phyloP scores from a whole-genome alignment of 352 stramenopile species.

The Phytophthora nicotianae region DNA sequence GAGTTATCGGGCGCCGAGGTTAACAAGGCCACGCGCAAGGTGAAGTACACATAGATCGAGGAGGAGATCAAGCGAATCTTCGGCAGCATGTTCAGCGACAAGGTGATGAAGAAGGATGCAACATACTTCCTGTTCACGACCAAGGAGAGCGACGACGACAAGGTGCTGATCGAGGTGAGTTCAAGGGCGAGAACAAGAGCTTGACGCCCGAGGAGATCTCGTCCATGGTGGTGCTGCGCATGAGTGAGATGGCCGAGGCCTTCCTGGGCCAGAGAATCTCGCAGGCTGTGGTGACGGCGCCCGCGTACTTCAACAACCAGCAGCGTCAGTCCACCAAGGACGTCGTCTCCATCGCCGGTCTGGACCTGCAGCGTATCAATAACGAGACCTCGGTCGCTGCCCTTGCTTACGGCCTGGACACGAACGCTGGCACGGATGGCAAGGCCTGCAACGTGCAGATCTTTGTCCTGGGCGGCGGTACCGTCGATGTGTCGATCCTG shows the following conservation, averaged over 20 bases:
- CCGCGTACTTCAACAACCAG: conserved; percentile 80
- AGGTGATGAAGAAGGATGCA: conserved; percentile 87
- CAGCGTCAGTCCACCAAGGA: conserved; percentile 80
- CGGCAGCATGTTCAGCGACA: conserved; percentile 93
- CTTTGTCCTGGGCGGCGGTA: conserved; percentile 96
- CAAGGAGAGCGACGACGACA: conserved; percentile 74
- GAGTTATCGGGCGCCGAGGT: conserved; percentile 86
- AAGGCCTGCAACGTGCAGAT: conserved; percentile 96
- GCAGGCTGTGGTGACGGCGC: conserved; percentile 73
- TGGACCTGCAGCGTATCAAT: conserved; percentile 90
- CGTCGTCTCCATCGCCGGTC: conserved; percentile 63
- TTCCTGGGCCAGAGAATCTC: conserved; percentile 76
- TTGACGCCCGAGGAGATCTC: conserved; percentile 91
- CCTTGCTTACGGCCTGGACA: conserved; percentile 95
- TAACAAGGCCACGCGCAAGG: conserved; percentile 89
- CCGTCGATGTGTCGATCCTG: conserved; percentile 95
- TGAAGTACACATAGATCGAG: conserved; percentile 90
- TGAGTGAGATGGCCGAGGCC: conserved; percentile 83
- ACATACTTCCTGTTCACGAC: conserved; percentile 82
- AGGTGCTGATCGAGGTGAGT: conserved; percentile 87
- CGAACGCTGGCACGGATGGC: conserved; percentile 76
- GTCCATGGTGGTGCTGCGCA: conserved; percentile 82
- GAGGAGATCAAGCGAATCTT: conserved; percentile 96
- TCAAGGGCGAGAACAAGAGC: conserved; percentile 79
- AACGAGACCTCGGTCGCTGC: conserved; percentile 97